phyloP scores from a whole-genome alignment of 2,329 filamentous ascomycete species.

The Plenodomus biglobosus region DNA sequence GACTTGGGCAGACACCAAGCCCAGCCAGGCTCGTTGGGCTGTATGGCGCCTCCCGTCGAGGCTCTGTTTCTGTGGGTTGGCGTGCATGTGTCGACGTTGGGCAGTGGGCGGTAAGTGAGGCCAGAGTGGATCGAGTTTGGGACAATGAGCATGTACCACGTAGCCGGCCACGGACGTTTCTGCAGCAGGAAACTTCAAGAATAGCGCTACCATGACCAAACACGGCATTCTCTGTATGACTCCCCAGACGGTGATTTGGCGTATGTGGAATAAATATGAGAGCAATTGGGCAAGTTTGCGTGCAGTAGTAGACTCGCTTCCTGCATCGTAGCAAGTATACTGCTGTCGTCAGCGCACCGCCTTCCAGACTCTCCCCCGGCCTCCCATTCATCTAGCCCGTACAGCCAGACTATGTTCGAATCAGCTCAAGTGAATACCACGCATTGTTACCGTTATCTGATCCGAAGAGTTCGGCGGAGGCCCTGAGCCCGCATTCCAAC shows the following conservation, averaged over 20 bases:
- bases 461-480: conserved; percentile 40
- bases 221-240: neutral
- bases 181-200: neutral
- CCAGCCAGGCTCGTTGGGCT: conserved; percentile 20
- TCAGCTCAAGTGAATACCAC: conserved; percentile 25
- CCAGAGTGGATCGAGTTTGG: conserved; percentile 1
- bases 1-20: conserved; percentile 3
- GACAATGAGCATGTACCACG: conserved; percentile 22
- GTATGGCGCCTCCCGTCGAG: conserved; percentile 19
- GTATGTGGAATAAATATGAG: conserved; percentile 9
- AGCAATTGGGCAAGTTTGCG: conserved; percentile 6
- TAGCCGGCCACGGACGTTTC: conserved; percentile 9
- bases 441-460: conserved; percentile 37
- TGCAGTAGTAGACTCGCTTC: conserved; percentile 9
- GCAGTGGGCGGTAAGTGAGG: conserved; percentile 17
- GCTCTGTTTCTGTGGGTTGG: conserved; percentile 10
- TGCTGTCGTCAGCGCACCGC: conserved; percentile 2
- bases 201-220: neutral
- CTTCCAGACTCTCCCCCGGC: neutral
- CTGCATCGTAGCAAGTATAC: conserved; percentile 4
- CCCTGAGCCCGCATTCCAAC: conserved; percentile 16
- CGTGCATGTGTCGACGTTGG: conserved; percentile 13
- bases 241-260: neutral
- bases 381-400: conserved; percentile 11
- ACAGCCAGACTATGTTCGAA: conserved; percentile 37